These are phyloP conservation scores for Leishmania arabica DNA, from an alignment of 208 protist genomes.

Conservation along the genomic window DNA sequence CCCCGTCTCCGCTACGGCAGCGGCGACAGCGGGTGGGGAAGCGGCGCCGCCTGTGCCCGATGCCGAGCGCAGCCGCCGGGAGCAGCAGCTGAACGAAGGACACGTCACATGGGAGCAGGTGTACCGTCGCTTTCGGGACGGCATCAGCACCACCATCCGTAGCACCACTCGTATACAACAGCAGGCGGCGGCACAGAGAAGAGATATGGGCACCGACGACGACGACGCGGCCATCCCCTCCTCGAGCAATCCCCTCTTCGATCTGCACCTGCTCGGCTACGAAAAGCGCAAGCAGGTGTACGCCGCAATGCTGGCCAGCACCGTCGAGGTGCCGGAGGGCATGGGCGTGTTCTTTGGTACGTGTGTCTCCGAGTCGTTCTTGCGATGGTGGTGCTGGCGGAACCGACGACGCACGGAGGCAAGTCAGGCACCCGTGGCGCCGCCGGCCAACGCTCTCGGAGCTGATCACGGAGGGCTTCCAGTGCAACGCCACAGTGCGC, in stretches of 20 bases:
- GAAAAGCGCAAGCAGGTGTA: conserved; percentile 29
- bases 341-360: conserved; percentile 31
- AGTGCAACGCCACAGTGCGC: neutral
- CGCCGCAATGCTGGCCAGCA: conserved; percentile 25
- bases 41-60: neutral
- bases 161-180: neutral
- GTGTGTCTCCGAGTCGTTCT: conserved; percentile 31
- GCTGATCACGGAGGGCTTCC: neutral
- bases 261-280: conserved; percentile 33
- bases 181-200: neutral
- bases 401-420: neutral
- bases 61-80: neutral
- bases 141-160: neutral
- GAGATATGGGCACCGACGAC: neutral
- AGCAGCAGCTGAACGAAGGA: neutral
- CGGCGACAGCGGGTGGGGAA: neutral
- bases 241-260: conserved; percentile 31
- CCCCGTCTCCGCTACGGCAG: neutral
- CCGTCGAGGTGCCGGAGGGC: conserved; percentile 31
- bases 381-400: conserved; percentile 33
- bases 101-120: conserved; percentile 21
- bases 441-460: neutral
- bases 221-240: conserved; percentile 13
- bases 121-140: conserved; percentile 29
- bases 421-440: neutral